A percentile compares a stretch with the other conserved stretches of the same genome.
These are phyloP conservation scores for Cladorrhinum sp. DNA, from an alignment of 2,329 filamentous ascomycete genomes.

Conservation along the genomic window DNA sequence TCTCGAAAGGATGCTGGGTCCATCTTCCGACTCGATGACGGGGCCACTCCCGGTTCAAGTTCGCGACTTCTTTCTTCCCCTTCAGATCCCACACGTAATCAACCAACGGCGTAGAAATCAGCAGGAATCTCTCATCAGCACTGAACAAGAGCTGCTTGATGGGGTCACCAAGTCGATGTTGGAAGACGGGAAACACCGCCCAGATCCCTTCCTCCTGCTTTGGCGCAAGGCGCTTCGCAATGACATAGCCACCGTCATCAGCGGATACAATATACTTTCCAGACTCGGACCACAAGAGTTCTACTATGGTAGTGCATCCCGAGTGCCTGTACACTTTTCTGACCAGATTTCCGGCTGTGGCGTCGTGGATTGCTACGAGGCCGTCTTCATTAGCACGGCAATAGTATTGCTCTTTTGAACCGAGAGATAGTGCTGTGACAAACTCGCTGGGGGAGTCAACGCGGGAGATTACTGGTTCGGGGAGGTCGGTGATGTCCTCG, in stretches of 20 bases:
- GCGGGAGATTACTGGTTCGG: too few species aligned
- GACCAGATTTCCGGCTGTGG: conserved; percentile 1
- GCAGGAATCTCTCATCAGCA: conserved; percentile 5
- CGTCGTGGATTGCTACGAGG: conserved; percentile 6
- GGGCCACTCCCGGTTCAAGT: too few species aligned
- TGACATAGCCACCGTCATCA: conserved; percentile 9
- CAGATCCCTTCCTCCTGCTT: conserved; percentile 12
- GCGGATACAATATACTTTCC: conserved; percentile 6
- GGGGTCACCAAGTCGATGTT: background rate
- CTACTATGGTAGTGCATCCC: background rate
- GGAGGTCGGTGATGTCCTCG: too few species aligned
- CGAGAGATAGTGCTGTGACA: conserved; percentile 1
- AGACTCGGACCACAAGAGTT: conserved; percentile 6
- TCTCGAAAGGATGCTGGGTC: too few species aligned
- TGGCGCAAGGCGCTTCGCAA: conserved; percentile 5
- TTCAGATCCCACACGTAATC: conserved; percentile 10
- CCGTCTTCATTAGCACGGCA: conserved; percentile 6
- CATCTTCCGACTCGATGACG: too few species aligned
- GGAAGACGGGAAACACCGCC: conserved; percentile 11
- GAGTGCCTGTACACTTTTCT: conserved; percentile 10
- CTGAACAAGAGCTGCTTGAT: conserved; percentile 7
- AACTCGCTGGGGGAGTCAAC: too few species aligned
- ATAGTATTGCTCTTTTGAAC: conserved; percentile 5
- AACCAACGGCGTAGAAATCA: background rate
- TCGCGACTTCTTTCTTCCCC: background rate